Conservation (phyloP, 1,284 basidiomycete species). For the Cystobasidium slooffiae region DNA sequence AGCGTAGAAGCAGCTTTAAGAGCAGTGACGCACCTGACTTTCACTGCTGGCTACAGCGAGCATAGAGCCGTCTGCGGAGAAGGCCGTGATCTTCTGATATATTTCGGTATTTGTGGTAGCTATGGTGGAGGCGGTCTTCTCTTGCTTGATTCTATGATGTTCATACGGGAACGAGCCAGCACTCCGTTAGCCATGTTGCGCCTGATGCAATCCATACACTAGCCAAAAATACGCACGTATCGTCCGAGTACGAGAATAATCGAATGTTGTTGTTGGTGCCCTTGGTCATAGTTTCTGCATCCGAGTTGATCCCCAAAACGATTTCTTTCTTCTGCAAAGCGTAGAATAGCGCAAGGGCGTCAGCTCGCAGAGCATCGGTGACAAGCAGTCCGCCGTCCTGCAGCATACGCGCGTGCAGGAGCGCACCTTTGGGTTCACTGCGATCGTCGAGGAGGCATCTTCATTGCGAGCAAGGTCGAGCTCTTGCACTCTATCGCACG, state of each 20-base stretch:
- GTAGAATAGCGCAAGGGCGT: too few species aligned
- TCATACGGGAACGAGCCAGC: neutral
- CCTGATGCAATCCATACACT: neutral
- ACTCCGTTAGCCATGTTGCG: neutral
- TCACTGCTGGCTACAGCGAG: constrained; percentile 68
- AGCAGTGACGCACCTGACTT: constrained; percentile 60
- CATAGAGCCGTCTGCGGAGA: constrained; percentile 68
- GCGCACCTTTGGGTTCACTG: constrained; percentile 67
- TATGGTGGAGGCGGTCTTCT: constrained; percentile 11
- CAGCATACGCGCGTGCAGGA: neutral
- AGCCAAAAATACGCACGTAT: constrained; percentile 61
- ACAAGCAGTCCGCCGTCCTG: constrained; percentile 2
- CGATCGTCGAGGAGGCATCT: constrained; percentile 93
- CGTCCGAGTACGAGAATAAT: constrained; percentile 66
- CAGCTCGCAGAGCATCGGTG: constrained; percentile 17
- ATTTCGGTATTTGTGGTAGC: constrained; percentile 44
- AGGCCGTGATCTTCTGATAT: constrained; percentile 72
- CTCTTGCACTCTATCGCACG: constrained; percentile 69
- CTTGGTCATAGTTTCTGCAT: constrained; percentile 65
- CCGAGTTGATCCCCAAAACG: constrained; percentile 83
- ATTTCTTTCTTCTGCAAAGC: constrained; percentile 62
- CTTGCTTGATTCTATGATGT: constrained; percentile 7
- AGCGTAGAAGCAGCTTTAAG: neutral
- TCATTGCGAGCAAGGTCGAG: constrained; percentile 75
- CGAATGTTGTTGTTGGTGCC: constrained; percentile 83